phyloP scores from a whole-genome alignment of 306 rosid species.

The Rubus idaeus region DNA sequence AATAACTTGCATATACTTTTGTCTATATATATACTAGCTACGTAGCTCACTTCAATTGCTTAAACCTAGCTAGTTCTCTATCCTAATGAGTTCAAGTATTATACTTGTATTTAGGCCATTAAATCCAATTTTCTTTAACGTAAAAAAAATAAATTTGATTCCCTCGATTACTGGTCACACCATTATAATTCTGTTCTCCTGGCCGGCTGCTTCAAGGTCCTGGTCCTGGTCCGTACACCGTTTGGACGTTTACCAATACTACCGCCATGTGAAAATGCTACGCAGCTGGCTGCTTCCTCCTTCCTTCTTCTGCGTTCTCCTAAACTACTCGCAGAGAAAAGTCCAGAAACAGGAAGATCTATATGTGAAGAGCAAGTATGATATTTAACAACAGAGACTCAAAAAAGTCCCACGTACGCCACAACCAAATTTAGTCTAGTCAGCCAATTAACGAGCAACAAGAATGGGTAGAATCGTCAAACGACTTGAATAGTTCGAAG shows the following conservation, averaged over 20 bases:
- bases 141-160: no score
- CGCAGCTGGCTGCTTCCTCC: not conserved
- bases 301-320: not conserved
- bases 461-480: not conserved
- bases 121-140: no score
- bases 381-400: not conserved
- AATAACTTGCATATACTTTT: not conserved
- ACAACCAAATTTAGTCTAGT: not conserved
- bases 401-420: not conserved
- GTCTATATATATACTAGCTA: no score
- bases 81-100: no score
- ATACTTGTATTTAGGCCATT: no score
- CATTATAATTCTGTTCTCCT: not conserved
- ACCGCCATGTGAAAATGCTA: not conserved
- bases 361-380: not conserved
- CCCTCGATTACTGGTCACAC: not conserved
- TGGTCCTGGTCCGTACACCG: not conserved
- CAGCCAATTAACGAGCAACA: not conserved
- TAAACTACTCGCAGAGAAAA: not conserved
- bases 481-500: not conserved
- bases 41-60: not conserved
- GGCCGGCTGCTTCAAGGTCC: slow-evolving; percentile 12
- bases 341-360: not conserved
- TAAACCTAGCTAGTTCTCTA: not conserved
- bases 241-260: not conserved